These are phyloP conservation scores for Acorus gramineus DNA, from an alignment of 106 monocot species.

Conservation along the genomic window DNA sequence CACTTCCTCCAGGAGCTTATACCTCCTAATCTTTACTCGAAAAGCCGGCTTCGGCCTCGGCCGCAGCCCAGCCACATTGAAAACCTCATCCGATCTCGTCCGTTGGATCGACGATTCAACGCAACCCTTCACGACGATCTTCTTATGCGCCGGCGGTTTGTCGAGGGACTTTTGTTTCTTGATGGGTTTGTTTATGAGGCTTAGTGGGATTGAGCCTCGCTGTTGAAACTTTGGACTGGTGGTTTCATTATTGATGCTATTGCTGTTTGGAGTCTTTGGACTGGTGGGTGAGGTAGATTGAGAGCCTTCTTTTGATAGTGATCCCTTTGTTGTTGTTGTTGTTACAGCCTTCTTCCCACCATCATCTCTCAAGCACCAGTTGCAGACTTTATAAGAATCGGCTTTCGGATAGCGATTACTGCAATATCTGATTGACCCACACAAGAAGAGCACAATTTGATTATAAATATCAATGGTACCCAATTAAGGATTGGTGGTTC, in stretches of 20 bases:
- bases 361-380: constrained; percentile 56
- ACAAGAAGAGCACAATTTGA: not conserved
- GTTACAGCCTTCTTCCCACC: constrained; percentile 2
- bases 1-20: constrained; percentile 69
- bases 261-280: constrained; percentile 9
- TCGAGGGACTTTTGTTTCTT: constrained; percentile 26
- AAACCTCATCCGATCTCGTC: constrained; percentile 1
- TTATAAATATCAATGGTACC: not conserved
- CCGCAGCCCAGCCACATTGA: not conserved
- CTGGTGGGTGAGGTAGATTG: constrained; percentile 1
- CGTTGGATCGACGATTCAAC: constrained; percentile 9
- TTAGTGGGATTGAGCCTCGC: constrained; percentile 13
- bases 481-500: too few species aligned
- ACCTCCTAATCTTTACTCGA: constrained; percentile 51
- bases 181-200: constrained; percentile 36
- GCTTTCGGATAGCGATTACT: constrained; percentile 46
- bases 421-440: constrained; percentile 34
- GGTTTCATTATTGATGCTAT: not conserved
- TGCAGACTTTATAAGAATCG: constrained; percentile 33
- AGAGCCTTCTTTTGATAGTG: too few species aligned
- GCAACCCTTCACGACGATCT: constrained; percentile 13
- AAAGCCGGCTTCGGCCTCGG: constrained; percentile 22
- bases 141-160: not conserved
- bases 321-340: constrained; percentile 1
- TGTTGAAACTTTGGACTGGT: constrained; percentile 3